These are phyloP conservation scores for Setaria viridis DNA, from an alignment of 202 grass and related monocot species.

Conservation along the genomic window DNA sequence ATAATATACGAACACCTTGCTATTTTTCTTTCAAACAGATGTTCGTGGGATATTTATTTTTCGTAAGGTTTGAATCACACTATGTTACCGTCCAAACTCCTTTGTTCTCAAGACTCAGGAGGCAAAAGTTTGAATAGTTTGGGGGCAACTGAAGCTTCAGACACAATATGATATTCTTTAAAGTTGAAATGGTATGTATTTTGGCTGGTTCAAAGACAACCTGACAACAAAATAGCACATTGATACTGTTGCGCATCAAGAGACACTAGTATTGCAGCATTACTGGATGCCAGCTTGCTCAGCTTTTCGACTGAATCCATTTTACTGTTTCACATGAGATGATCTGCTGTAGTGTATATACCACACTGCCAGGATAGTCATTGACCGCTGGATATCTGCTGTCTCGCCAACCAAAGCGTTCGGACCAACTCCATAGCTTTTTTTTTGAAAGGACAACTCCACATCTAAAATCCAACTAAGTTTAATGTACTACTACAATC, in stretches of 20 bases:
- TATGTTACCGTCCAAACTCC: too few species aligned
- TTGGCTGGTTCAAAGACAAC: neutral
- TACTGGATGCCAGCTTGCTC: neutral
- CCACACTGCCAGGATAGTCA: neutral
- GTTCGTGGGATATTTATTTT: too few species aligned
- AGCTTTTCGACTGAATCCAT: neutral
- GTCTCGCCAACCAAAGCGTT: neutral
- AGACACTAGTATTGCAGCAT: neutral
- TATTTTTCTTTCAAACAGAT: too few species aligned
- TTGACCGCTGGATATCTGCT: neutral
- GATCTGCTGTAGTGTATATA: neutral
- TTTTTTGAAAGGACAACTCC: too few species aligned
- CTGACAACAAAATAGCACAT: neutral
- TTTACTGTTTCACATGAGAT: slow-evolving; percentile 19
- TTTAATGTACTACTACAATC: neutral
- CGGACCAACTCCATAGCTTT: too few species aligned
- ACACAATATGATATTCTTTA: too few species aligned
- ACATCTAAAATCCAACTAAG: neutral
- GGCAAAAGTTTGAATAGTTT: too few species aligned
- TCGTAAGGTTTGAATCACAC: too few species aligned
- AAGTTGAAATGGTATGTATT: neutral
- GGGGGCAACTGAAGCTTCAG: too few species aligned
- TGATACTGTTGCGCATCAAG: neutral
- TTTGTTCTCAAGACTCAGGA: too few species aligned
- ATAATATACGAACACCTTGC: too few species aligned